Evolutionary conservation across 148 eudicot genomes (phyloP).

Genomic region (Oxyria digyna): DNA sequence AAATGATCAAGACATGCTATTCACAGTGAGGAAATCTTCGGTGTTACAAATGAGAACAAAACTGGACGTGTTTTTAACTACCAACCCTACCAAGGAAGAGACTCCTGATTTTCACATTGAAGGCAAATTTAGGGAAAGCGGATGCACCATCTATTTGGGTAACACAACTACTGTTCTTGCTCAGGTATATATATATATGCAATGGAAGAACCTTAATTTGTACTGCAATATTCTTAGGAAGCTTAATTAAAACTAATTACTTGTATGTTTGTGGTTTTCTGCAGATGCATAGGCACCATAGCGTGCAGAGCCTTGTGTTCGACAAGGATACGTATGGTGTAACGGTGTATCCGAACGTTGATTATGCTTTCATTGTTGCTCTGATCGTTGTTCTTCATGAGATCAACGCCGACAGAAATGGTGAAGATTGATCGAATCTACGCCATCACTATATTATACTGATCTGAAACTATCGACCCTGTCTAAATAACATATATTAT

Average conservation of each 20-base stretch:
- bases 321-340: constrained; percentile 24
- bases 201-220: too few species aligned
- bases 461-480: too few species aligned
- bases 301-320: constrained; percentile 6
- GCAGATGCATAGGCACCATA: constrained; percentile 26
- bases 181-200: constrained; percentile 17
- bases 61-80: constrained; percentile 3
- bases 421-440: neutral
- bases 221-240: too few species aligned
- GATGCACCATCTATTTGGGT: constrained; percentile 35
- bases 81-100: constrained; percentile 19
- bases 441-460: too few species aligned
- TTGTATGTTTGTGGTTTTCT: too few species aligned
- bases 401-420: constrained; percentile 7
- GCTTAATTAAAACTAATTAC: too few species aligned
- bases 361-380: constrained; percentile 28
- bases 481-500: too few species aligned
- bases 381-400: constrained; percentile 25
- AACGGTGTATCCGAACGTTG: constrained; percentile 24
- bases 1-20: constrained; percentile 1
- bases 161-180: constrained; percentile 28
- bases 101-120: constrained; percentile 36
- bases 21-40: constrained; percentile 10
- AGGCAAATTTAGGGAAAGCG: constrained; percentile 34
- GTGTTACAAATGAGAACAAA: constrained; percentile 9